Evolutionary conservation across 345 rosid species (phyloP).

Genomic region (Turritis glabra): DNA sequence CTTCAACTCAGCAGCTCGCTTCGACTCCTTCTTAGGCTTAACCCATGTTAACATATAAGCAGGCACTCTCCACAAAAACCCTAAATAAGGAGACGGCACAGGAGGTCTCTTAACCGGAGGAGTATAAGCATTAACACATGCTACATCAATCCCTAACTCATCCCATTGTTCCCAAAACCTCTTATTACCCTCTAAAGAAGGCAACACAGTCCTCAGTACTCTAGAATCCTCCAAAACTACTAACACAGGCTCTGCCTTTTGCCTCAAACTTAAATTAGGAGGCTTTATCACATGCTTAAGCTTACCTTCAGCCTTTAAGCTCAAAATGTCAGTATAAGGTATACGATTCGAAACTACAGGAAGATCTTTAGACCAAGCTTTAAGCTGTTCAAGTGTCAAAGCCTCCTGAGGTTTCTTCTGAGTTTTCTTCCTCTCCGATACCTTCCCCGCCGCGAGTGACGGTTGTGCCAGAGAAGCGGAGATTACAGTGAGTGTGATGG

Average conservation of each 20-base stretch:
- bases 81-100: constrained; percentile 71
- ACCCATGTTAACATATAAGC: constrained; percentile 49
- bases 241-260: constrained; percentile 60
- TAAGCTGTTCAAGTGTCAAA: constrained; percentile 71
- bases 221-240: constrained; percentile 82
- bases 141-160: constrained; percentile 58
- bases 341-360: constrained; percentile 66
- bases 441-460: constrained; percentile 48
- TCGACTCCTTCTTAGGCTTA: constrained; percentile 74
- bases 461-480: constrained; percentile 56
- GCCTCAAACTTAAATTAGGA: constrained; percentile 47
- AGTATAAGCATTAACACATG: constrained; percentile 70
- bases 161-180: constrained; percentile 90
- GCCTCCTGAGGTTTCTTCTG: constrained; percentile 61
- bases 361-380: constrained; percentile 67
- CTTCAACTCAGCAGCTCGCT: constrained; percentile 65
- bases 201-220: constrained; percentile 80
- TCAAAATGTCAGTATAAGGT: constrained; percentile 72
- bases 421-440: constrained; percentile 50
- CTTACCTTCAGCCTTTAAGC: constrained; percentile 56
- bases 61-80: constrained; percentile 73
- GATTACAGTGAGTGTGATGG: constrained; percentile 69
- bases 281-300: constrained; percentile 83
- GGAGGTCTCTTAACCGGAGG: constrained; percentile 85
- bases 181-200: constrained; percentile 61